Percentiles rank a stretch among this genome's conserved stretches.
Conservation (phyloP, 2,329 filamentous ascomycete species). For the Microdochium bolleyi region DNA sequence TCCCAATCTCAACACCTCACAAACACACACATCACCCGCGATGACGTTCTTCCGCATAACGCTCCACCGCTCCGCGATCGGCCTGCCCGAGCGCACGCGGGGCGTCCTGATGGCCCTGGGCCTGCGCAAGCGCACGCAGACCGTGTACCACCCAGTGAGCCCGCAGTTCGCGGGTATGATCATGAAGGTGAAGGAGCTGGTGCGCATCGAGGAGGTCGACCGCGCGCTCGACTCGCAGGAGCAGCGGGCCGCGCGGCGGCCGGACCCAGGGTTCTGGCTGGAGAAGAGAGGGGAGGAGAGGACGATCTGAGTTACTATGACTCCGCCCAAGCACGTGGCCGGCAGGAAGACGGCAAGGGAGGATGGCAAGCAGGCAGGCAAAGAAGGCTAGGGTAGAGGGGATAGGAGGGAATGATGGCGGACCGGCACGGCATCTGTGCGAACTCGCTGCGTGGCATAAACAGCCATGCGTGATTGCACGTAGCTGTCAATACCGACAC, state of each 20-base stretch:
- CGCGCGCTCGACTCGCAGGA: conserved; percentile 54
- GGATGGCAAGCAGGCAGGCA: too few species aligned
- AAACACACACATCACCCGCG: background rate
- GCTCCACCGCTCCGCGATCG: conserved; percentile 82
- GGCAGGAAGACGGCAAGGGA: too few species aligned
- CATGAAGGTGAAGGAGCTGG: conserved; percentile 88
- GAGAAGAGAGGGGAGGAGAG: conserved; percentile 39
- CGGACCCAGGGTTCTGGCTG: conserved; percentile 73
- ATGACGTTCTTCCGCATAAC: conserved; percentile 90
- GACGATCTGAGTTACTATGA: background rate
- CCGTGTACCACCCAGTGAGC: conserved; percentile 81
- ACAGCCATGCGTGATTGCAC: too few species aligned
- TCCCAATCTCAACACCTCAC: background rate
- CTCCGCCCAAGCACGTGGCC: too few species aligned
- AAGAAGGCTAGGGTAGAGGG: too few species aligned
- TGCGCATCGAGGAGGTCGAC: conserved; percentile 73
- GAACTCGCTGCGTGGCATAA: too few species aligned
- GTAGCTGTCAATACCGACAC: too few species aligned
- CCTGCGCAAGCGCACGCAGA: conserved; percentile 74
- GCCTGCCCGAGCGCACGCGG: conserved; percentile 70
- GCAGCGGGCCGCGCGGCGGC: conserved; percentile 63
- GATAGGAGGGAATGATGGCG: too few species aligned
- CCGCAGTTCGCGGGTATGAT: conserved; percentile 82
- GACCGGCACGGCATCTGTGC: too few species aligned
- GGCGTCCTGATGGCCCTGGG: conserved; percentile 81